Evolutionary conservation across 106 monocot species (phyloP).

Genomic region (Narthecium ossifragum): DNA sequence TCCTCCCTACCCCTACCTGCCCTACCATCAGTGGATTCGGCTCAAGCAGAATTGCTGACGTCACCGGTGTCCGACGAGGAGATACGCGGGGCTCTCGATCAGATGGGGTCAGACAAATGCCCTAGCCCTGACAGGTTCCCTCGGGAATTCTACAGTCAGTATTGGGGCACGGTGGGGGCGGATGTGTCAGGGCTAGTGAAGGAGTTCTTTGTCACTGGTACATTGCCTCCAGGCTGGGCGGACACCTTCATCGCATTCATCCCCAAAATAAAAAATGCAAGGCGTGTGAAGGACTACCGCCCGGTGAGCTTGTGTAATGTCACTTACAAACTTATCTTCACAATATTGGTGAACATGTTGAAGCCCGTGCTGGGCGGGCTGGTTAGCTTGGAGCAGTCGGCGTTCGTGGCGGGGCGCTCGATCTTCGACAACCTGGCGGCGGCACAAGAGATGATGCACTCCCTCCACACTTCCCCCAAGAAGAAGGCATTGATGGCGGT

Average conservation of each 20-base stretch:
- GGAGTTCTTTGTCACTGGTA: not conserved
- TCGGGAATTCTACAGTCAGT: not conserved
- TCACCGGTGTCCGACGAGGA: no score
- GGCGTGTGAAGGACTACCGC: not conserved
- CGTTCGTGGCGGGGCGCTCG: not conserved
- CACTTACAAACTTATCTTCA: not conserved
- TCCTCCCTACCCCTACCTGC: no score
- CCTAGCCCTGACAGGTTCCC: not conserved
- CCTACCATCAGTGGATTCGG: no score
- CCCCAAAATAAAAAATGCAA: not conserved
- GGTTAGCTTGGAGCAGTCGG: not conserved
- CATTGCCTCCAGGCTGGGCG: not conserved
- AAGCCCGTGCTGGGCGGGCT: not conserved
- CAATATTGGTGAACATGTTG: not conserved
- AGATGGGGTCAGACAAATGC: not conserved
- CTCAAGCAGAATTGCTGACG: no score
- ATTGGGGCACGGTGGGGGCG: not conserved
- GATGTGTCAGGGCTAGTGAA: not conserved
- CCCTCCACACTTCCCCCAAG: not conserved
- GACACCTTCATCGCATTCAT: not conserved
- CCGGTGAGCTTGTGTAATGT: not conserved
- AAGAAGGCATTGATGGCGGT: not conserved
- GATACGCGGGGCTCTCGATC: no score
- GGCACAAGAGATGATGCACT: not conserved
- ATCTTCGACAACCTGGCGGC: not conserved